These are phyloP conservation scores for Kitagawia praeruptora DNA, from an alignment of 129 eudicot genomes.

Conservation along the genomic window DNA sequence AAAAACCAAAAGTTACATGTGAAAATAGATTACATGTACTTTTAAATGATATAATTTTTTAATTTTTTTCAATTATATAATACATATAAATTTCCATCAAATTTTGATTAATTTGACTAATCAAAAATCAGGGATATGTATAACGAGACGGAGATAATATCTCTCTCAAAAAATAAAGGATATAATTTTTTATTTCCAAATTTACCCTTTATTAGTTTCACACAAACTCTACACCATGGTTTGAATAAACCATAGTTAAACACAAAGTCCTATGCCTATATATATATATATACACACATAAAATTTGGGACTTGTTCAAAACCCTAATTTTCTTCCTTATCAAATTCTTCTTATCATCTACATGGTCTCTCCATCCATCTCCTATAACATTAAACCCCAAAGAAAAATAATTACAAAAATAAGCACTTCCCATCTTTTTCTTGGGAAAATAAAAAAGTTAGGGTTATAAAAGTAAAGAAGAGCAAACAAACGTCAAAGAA, in stretches of 20 bases:
- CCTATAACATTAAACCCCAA: neutral
- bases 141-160: no score
- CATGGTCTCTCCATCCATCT: neutral
- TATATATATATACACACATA: neutral
- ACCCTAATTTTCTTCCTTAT: neutral
- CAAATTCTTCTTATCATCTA: neutral
- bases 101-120: no score
- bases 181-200: neutral
- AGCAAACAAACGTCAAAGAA: constrained; percentile 12
- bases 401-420: neutral
- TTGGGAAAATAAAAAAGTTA: neutral
- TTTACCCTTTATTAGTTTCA: neutral
- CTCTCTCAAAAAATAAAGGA: no score
- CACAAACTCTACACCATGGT: neutral
- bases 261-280: neutral
- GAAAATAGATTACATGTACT: no score
- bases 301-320: neutral
- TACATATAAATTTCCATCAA: no score
- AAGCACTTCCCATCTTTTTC: neutral
- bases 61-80: no score
- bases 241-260: neutral
- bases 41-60: no score
- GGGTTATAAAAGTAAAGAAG: constrained; percentile 12
- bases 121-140: no score
- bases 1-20: no score